Evolutionary conservation across 345 rosid species (phyloP), one percentile per base, ranked within the genome.

Genomic region (Gynandropsis gynandra): DNA sequence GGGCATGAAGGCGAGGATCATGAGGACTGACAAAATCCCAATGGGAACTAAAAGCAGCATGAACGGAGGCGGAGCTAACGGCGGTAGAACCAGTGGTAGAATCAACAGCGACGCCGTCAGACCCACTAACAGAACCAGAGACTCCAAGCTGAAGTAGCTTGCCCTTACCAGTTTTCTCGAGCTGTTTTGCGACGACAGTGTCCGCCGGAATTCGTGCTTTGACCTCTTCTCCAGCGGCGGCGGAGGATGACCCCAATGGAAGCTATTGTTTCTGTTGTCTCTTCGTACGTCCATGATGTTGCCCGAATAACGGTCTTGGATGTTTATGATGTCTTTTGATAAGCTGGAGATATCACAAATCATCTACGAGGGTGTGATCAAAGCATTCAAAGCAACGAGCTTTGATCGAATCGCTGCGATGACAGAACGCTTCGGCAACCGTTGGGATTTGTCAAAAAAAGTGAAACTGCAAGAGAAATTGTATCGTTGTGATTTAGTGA

Each of bases 41-140:
- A 87, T 71, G 9, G 96, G 93, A 56, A 87, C 66, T 67, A 87
- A 54, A 35, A 87, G 89, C 59, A 87, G 37, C 87, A 83, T 52
- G 43, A 81, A 81, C 0, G 96, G 96, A 1, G 96, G 96, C 0
- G 89, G 96, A 16, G 93, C 93, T 76, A 87, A 61, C 2, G 93
- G 96, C 0, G 93, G 93, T 4, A 87, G 83, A 17, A 87, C 59
- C 76, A 87, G 48, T 0, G 96, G 96, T n/a, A 87, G 74, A 50
- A 87, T 69, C 73, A 87, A 67, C 54, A 87, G 63, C 0, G 85
- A 83, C 5, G 74, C 85, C 4, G 96, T 83, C 12, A 87, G 69
- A 56, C 85, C 70, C 10, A 78, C 24, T 34, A 87, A 74, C 42
- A 83, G 10, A 38, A 77, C 54, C 65, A 79, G 49, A 9, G 96